These are phyloP conservation scores for Apiospora saccharicola DNA, from an alignment of 2,329 filamentous ascomycete genomes.

Conservation along the genomic window DNA sequence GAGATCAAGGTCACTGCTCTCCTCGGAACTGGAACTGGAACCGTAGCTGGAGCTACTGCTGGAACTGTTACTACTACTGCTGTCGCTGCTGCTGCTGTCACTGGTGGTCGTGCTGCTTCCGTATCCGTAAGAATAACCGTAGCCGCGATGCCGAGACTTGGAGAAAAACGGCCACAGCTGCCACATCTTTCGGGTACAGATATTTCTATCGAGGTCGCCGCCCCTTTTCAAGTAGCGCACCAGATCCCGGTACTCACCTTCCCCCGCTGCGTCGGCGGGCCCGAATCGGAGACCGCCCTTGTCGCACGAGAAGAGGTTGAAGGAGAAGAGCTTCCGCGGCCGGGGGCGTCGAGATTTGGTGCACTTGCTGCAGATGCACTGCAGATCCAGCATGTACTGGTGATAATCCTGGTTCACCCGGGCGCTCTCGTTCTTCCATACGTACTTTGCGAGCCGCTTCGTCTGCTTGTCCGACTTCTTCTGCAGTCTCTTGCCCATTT, in stretches of 20 bases:
- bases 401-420: background rate
- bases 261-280: background rate
- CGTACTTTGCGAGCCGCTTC: background rate
- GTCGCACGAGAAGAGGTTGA: slow-evolving; percentile 14
- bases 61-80: background rate
- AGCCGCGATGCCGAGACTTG: background rate
- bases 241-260: background rate
- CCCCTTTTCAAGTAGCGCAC: background rate
- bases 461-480: background rate
- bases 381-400: background rate
- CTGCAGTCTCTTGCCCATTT: background rate
- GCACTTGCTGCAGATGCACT: background rate
- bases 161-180: background rate
- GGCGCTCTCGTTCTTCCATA: background rate
- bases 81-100: background rate
- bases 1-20: background rate
- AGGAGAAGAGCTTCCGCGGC: background rate
- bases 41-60: background rate
- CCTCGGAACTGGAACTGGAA: background rate
- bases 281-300: slow-evolving; percentile 1
- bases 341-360: background rate
- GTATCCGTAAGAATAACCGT: background rate
- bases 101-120: background rate
- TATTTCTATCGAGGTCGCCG: background rate
- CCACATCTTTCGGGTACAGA: background rate